Evolutionary conservation across 2,329 filamentous ascomycete species (phyloP), one percentile per base, ranked within the genome.

Genomic region (Aspergillus fumigatiaffinis): DNA sequence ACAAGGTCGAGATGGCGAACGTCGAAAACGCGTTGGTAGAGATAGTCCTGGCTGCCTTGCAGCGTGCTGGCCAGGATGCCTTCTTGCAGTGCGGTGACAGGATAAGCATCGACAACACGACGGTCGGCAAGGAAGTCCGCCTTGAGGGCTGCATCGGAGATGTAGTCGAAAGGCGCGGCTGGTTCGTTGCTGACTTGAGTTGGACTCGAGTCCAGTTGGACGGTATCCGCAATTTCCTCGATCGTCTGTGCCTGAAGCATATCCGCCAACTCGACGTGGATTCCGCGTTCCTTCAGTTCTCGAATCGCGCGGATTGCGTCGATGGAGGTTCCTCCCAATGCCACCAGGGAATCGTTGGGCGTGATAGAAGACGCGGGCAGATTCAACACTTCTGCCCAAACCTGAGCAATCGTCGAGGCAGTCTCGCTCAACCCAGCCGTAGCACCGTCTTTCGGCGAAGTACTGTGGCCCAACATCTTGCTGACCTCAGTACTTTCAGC

Each of bases 301-400:
- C 47, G 26, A 35, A 54, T 51, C 9, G 35, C 56, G 9, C 46
- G 32, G 35, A 58, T 58, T 4, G 51, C 56, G 14, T 58, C 56
- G 20, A 58, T 51, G 4, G 52, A 58, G 10, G 56, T 58, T 20
- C 56, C 56, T 10, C 56, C 56, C 23, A 58, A 17, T 5, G 52
- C 35, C 6, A 55, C 32, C 25, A 58, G 47, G 6, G 56, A 58
- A 10, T 54, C 52, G 0, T 20, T 29, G 10, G 42, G 32, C 0
- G 28, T 17, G 29, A 58, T 58, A 23, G 42, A 38, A 8, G 47
- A 47, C 7, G 41, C 21, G 3, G 32, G 12, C n/a, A 49, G 20
- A 6, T 42, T 29, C 10, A 58, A 32, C 6, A 58, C 52, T 5
- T 25, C 32, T 4, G 56, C 56, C 56, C 56, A 58, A 12, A 55